phyloP scores from a whole-genome alignment of 2,329 filamentous ascomycete species.

The Xylaria sp. region DNA sequence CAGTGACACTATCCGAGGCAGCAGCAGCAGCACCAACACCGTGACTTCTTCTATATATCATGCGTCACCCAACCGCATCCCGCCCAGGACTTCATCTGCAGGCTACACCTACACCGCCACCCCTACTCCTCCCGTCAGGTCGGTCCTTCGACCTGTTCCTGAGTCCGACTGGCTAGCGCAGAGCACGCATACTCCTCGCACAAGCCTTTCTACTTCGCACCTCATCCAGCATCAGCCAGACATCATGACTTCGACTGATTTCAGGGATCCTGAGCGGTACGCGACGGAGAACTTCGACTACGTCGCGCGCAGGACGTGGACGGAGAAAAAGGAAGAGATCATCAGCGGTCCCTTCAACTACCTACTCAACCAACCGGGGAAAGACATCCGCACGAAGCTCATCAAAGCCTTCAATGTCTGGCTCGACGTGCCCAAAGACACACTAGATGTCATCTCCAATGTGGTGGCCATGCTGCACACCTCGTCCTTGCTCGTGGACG shows the following conservation, averaged over 20 bases:
- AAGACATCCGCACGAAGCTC: slow-evolving; percentile 83
- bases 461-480: slow-evolving; percentile 89
- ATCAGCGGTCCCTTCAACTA: slow-evolving; percentile 85
- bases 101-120: slow-evolving; percentile 57
- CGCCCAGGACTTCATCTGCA: slow-evolving; percentile 77
- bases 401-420: slow-evolving; percentile 85
- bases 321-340: slow-evolving; percentile 78
- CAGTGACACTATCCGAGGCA: slow-evolving; percentile 11
- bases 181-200: slow-evolving; percentile 50
- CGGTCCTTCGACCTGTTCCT: slow-evolving; percentile 64
- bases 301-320: slow-evolving; percentile 68
- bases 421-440: slow-evolving; percentile 77
- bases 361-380: slow-evolving; percentile 80
- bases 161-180: slow-evolving; percentile 71
- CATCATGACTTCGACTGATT: slow-evolving; percentile 54
- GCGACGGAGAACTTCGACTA: slow-evolving; percentile 67
- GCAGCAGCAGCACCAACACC: slow-evolving; percentile 3
- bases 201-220: slow-evolving; percentile 42
- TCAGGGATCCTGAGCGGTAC: slow-evolving; percentile 64
- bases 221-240: slow-evolving; percentile 49
- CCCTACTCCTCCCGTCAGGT: slow-evolving; percentile 49
- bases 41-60: slow-evolving; percentile 42
- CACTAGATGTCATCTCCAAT: slow-evolving; percentile 78
- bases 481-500: slow-evolving; percentile 84
- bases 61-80: slow-evolving; percentile 73